phyloP scores from a whole-genome alignment of 257 asterid genomes.

The Craterostigma plantagineum region DNA sequence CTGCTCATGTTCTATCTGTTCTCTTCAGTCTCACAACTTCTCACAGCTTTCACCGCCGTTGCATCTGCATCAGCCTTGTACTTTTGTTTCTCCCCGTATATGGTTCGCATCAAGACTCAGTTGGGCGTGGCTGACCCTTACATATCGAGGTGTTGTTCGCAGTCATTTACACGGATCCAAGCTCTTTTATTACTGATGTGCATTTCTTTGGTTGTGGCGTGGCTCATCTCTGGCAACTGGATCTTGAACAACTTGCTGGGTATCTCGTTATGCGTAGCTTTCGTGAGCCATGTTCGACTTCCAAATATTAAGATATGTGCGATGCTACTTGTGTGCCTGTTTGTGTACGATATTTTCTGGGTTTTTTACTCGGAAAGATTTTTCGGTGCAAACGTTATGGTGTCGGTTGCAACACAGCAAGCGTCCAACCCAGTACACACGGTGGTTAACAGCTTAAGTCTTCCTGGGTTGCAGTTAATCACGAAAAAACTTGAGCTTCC shows the following conservation, averaged over 20 bases:
- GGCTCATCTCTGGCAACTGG: slow-evolving; percentile 96
- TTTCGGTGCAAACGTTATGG: slow-evolving; percentile 96
- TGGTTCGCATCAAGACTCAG: slow-evolving; percentile 36
- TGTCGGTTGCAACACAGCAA: slow-evolving; percentile 87
- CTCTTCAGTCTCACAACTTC: slow-evolving; percentile 82
- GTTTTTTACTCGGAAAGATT: slow-evolving; percentile 86
- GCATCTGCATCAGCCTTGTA: slow-evolving; percentile 82
- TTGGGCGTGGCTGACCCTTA: slow-evolving; percentile 64
- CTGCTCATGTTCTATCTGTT: slow-evolving; percentile 90
- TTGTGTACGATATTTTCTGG: slow-evolving; percentile 88
- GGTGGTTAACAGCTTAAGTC: slow-evolving; percentile 75
- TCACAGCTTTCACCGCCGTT: slow-evolving; percentile 73
- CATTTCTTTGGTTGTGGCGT: slow-evolving; percentile 30
- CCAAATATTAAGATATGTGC: slow-evolving; percentile 95
- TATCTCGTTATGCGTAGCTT: slow-evolving; percentile 84
- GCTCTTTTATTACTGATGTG: slow-evolving; percentile 36
- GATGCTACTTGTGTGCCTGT: slow-evolving; percentile 68
- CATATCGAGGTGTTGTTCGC: slow-evolving; percentile 71
- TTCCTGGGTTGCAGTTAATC: slow-evolving; percentile 80
- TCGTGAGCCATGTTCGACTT: slow-evolving; percentile 93
- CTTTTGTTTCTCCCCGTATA: slow-evolving; percentile 69
- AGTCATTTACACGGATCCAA: slow-evolving; percentile 58
- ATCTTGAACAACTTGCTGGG: slow-evolving; percentile 80
- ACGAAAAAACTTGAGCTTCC: slow-evolving; percentile 86
- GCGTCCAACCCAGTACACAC: slow-evolving; percentile 87